Evolutionary conservation across 192 early-diverging fungal species (phyloP).

Genomic region (Rhizophagus sp.): DNA sequence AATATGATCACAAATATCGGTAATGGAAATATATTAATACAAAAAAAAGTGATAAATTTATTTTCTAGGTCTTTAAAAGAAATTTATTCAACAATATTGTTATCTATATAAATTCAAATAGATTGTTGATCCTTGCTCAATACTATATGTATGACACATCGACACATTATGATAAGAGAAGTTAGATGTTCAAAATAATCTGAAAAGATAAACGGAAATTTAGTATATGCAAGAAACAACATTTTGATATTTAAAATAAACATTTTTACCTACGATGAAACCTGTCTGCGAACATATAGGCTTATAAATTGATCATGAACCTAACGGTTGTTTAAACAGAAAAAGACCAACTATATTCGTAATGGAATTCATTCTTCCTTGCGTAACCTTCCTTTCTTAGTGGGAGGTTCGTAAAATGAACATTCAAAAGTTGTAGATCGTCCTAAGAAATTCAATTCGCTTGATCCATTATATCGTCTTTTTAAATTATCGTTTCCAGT

Average conservation of each 20-base stretch:
- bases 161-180: neutral
- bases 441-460: conserved; percentile 17
- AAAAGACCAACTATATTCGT: neutral
- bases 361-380: conserved; percentile 6
- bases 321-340: neutral
- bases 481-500: conserved; percentile 15
- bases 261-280: neutral
- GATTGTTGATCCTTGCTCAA: neutral
- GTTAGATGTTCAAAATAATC: neutral
- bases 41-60: no score
- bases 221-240: neutral
- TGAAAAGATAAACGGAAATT: neutral
- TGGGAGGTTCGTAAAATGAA: neutral
- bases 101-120: neutral
- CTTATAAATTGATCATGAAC: neutral
- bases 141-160: neutral
- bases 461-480: neutral
- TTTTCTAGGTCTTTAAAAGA: no score
- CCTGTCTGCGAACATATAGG: neutral
- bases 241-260: neutral
- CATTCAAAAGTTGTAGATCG: neutral
- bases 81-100: neutral
- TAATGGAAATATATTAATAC: no score
- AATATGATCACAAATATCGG: no score
- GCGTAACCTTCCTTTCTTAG: conserved; percentile 14